phyloP scores from a whole-genome alignment of 768 basidiomycete species.

The Suillus weaverae region DNA sequence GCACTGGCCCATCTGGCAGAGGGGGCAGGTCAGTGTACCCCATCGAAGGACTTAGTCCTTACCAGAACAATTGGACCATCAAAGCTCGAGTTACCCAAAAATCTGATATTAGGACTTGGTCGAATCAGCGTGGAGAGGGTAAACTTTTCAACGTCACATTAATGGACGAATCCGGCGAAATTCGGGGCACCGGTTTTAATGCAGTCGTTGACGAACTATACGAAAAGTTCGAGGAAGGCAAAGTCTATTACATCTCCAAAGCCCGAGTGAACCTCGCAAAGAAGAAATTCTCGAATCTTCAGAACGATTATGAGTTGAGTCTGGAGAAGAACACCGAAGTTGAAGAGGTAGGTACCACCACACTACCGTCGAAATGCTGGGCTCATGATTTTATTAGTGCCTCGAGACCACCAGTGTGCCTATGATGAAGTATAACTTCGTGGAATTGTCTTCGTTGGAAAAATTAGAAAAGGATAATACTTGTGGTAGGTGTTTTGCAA shows the following conservation, averaged over 20 bases:
- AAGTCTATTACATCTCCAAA: constrained; percentile 89
- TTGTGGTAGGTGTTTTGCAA: constrained; percentile 57
- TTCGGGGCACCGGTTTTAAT: constrained; percentile 91
- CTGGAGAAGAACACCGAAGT: constrained; percentile 85
- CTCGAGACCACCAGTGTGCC: constrained; percentile 77
- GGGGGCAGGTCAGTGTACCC: constrained; percentile 54
- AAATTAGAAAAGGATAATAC: constrained; percentile 74
- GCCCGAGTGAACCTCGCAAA: constrained; percentile 94
- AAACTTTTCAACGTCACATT: constrained; percentile 91
- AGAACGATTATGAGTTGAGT: constrained; percentile 90
- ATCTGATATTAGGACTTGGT: constrained; percentile 86
- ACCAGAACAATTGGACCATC: constrained; percentile 99
- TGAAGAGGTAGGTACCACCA: constrained; percentile 61
- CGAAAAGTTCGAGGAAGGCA: constrained; percentile 84
- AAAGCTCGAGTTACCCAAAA: constrained; percentile 91
- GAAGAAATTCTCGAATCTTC: constrained; percentile 90
- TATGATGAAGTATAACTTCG: constrained; percentile 81
- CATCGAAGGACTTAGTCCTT: constrained; percentile 93
- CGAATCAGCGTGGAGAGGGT: constrained; percentile 88
- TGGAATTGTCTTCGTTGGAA: constrained; percentile 61
- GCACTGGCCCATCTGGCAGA: constrained; percentile 17
- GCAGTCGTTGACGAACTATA: constrained; percentile 78
- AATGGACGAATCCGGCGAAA: constrained; percentile 94
- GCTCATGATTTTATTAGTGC: constrained; percentile 53
- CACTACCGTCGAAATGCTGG: neutral